Evolutionary conservation across 1,284 basidiomycete genomes (phyloP), one percentile per base, ranked within the genome.

Genomic region (Pseudozyma flocculosa): DNA sequence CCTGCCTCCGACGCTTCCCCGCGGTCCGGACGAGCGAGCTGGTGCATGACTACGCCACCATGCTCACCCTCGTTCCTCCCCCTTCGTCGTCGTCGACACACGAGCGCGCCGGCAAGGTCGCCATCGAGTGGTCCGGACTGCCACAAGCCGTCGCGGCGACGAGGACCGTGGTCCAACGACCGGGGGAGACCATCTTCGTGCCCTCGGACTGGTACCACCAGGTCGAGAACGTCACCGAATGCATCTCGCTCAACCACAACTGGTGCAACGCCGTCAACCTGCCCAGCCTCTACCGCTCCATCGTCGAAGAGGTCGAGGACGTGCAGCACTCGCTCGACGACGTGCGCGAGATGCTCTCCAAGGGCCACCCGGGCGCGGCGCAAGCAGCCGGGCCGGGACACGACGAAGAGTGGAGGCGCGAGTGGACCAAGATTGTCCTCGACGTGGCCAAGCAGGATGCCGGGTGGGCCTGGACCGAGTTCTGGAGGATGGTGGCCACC

Each of bases 231-330:
- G 18, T 75, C 23, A 68, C 57, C 2, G 72, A 73, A 45, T 61
- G 66, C 48, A 39, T 70, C 43, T 68, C 61, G 41, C 54, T 75
- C 48, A 74, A 76, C 39, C 68, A 72, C 47, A 78, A 78, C 60
- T 84, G 83, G 80, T 80, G 81, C 64, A 81, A 84, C 50, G 73
- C 81, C 0, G 74, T 79, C 21, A 83, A 83, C 41, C 70, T 85
- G 5, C 65, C 75, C 0, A 66, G 68, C 8, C 78, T 84, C 45
- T 84, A 82, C 70, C 41, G 46, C 0, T 73, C 81, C 2, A 79
- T 84, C 18, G 55, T 67, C 1, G 32, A 54, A 1, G 78, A 81
- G 19, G 78, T 82, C 1, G 41, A 45, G 0, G 71, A 80, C 8
- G 81, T 81, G 13, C 78, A 81, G 30, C 70, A 72, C 0, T 75